Evolutionary conservation across 225 moss, liverwort and hornwort genomes (phyloP).

Genomic region (Physcomitrellopsis africana): DNA sequence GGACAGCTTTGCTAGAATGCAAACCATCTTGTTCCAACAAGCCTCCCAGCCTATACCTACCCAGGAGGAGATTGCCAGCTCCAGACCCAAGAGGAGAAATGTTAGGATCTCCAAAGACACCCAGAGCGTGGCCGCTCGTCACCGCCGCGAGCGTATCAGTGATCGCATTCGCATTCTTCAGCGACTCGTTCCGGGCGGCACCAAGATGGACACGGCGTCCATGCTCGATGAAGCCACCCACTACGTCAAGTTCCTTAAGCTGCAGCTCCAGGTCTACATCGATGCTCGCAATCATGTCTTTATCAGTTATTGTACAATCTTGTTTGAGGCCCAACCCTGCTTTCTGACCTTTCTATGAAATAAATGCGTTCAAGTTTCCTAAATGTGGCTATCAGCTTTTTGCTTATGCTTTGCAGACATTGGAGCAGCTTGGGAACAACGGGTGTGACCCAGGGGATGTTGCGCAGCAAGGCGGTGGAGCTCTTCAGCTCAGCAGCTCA

Average conservation of each 20-base stretch:
- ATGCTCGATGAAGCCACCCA: slow-evolving; percentile 53
- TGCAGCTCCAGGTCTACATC: slow-evolving; percentile 33
- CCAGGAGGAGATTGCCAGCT: slow-evolving; percentile 38
- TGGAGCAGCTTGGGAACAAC: not conserved
- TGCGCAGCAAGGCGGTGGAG: too few species aligned
- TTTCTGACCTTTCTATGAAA: too few species aligned
- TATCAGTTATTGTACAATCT: too few species aligned
- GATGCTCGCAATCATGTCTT: too few species aligned
- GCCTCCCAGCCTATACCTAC: slow-evolving; percentile 2
- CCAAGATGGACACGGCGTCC: slow-evolving; percentile 39
- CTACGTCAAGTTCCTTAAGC: slow-evolving; percentile 55
- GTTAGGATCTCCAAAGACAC: slow-evolving; percentile 67
- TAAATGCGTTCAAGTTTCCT: too few species aligned
- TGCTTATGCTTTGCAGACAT: not conserved
- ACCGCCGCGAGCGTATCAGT: slow-evolving; percentile 54
- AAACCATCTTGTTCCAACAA: slow-evolving; percentile 14
- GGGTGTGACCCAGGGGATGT: too few species aligned
- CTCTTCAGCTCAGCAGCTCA: not conserved
- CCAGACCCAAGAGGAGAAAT: slow-evolving; percentile 58
- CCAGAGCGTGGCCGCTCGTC: slow-evolving; percentile 62
- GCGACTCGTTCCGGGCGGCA: slow-evolving; percentile 57
- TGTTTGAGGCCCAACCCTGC: too few species aligned
- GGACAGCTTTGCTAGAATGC: too few species aligned
- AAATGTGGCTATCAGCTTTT: too few species aligned
- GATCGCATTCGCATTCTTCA: slow-evolving; percentile 59